Conservation (phyloP, 148 eudicot genomes). For the Silene conica region DNA sequence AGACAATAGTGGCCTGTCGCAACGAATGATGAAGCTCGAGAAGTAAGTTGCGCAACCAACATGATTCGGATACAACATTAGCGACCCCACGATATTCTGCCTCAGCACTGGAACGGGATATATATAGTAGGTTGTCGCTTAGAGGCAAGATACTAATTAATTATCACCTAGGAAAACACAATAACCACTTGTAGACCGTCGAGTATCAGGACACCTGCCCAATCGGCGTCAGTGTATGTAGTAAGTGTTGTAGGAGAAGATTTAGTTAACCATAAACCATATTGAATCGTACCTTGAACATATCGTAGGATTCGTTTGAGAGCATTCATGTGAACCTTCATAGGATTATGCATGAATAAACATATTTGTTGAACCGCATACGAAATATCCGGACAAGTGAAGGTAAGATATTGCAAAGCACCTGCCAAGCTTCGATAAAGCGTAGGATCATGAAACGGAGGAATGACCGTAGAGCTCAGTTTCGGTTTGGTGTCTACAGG, state of each 20-base stretch:
- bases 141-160: not conserved
- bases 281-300: too few species aligned
- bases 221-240: too few species aligned
- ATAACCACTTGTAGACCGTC: not conserved
- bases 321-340: not conserved
- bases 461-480: not conserved
- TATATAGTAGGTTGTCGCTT: not conserved
- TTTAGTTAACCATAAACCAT: too few species aligned
- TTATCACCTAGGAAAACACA: not conserved
- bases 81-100: not conserved
- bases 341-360: not conserved
- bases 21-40: too few species aligned
- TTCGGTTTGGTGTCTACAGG: slow-evolving; percentile 10
- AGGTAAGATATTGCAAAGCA: too few species aligned
- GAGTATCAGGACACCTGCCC: too few species aligned
- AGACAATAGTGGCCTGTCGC: too few species aligned
- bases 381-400: too few species aligned
- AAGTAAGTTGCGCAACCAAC: not conserved
- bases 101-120: slow-evolving; percentile 4
- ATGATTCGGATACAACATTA: not conserved
- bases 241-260: too few species aligned
- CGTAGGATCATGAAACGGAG: not conserved
- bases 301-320: too few species aligned
- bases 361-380: not conserved
- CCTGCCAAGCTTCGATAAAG: not conserved